Base-by-base conservation (phyloP, 768 basidiomycete genomes). In the Hygrocybe coccinea region DNA sequence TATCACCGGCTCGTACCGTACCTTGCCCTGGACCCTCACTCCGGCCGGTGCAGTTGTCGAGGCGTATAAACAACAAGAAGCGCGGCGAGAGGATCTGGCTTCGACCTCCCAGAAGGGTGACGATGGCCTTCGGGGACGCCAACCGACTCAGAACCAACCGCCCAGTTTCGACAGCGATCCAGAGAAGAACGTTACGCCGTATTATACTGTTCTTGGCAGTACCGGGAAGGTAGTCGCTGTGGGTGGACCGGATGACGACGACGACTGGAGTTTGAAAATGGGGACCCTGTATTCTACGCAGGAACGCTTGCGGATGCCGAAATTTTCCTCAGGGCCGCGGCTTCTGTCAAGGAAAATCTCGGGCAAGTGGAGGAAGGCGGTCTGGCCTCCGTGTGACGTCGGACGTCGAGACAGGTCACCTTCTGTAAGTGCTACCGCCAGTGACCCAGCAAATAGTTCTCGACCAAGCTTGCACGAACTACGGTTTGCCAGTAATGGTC, bases 151-250 rank as follows among this genome's bases (percentile, higher is more conserved):
- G 5, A 5, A 5, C 44, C 15, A 12, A 17, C 2, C 21, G 41
- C 51, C 24, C n/a, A 37, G 50, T 19, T 11, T n/a, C 19, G 22
- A 56, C 49, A 49, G 52, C 37, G 36, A 24, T 47, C 41, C 54
- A 63, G 17, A 65, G 67, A 1, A 59, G 64, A n/a, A 65, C 70
- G 59, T 46, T 22, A 22, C 44, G 44, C 57, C 64, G n/a, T 81
- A 83, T 50, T 83, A 82, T 59, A 80, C 82, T 3, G 76, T 84
- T 14, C 75, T 82, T 55, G 83, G 83, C 1, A 70, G 73, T 5
- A 71, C 77, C 1, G 81, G 73, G 1, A 73, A 72, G 7, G 67
- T 77, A 5, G 70, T 79, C 14, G 75, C 73, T 11, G 75, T 76
- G 0, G 78, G 76, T 0, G 72, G 74, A 9, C 71, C 74, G 0